Evolutionary conservation across 257 asterid genomes (phyloP).

Genomic region (Solanum dulcamara): DNA sequence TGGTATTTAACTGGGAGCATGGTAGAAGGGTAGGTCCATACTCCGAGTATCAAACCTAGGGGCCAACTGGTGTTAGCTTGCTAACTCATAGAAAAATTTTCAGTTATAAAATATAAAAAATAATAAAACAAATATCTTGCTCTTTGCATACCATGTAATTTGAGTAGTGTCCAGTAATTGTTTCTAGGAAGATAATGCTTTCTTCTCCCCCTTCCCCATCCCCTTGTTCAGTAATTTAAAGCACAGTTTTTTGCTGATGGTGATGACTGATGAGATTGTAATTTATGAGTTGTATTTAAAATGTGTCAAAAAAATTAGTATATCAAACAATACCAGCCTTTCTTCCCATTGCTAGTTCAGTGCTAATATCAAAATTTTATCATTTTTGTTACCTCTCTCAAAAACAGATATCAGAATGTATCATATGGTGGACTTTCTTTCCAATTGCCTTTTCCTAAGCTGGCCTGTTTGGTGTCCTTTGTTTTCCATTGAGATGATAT

Average conservation of each 20-base stretch:
- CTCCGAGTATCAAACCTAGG: not conserved
- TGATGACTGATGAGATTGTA: not conserved
- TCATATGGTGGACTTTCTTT: not conserved
- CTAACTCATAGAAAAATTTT: not conserved
- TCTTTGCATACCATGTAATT: not conserved
- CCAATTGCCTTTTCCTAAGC: not conserved
- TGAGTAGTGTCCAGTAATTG: not conserved
- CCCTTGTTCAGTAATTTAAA: not conserved
- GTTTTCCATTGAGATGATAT: not conserved
- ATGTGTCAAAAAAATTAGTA: not conserved
- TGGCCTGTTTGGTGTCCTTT: not conserved
- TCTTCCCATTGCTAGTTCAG: not conserved
- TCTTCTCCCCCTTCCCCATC: not conserved
- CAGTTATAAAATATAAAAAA: not conserved
- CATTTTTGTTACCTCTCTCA: not conserved
- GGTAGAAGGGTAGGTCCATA: not conserved
- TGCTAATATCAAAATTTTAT: not conserved
- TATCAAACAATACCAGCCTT: not conserved
- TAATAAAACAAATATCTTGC: not conserved
- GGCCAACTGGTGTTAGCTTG: not conserved
- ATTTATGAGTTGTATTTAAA: not conserved
- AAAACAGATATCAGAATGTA: not conserved
- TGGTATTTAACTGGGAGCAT: not conserved
- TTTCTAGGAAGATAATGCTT: not conserved
- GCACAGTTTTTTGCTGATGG: not conserved